These are phyloP conservation scores for Blastocystis sp. DNA, from an alignment of 352 stramenopile genomes.

Conservation along the genomic window DNA sequence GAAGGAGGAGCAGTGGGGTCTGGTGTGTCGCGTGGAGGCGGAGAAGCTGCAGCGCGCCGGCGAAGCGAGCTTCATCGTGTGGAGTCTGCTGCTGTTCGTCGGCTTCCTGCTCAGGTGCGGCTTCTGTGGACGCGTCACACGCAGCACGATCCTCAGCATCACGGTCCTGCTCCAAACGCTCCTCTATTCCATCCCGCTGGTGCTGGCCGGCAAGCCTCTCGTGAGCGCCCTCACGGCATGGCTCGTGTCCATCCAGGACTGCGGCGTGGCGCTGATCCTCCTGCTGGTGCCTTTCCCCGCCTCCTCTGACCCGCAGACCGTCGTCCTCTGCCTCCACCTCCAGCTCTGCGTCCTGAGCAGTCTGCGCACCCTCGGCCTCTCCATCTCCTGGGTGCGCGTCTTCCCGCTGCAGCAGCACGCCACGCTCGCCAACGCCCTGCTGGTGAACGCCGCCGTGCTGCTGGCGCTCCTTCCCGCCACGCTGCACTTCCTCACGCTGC, in stretches of 20 bases:
- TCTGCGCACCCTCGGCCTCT: neutral
- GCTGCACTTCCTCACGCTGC: conserved; percentile 1
- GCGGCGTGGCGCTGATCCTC: neutral
- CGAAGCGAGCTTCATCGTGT: conserved; percentile 24
- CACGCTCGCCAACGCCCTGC: neutral
- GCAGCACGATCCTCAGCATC: neutral
- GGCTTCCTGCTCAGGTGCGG: neutral
- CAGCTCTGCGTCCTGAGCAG: neutral
- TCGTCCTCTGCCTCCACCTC: neutral
- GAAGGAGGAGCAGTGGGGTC: neutral
- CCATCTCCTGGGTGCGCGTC: neutral
- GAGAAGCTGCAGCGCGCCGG: neutral
- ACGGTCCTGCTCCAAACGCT: neutral
- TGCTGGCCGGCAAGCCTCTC: neutral
- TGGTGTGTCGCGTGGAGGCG: neutral
- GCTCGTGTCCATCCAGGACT: neutral
- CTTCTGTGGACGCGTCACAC: neutral
- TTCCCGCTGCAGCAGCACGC: neutral
- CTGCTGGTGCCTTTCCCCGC: neutral
- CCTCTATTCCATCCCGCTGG: conserved; percentile 2
- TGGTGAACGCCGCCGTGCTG: conserved; percentile 1
- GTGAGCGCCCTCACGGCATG: neutral
- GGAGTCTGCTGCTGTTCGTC: neutral
- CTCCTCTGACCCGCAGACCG: neutral
- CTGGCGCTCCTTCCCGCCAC: neutral